phyloP scores from a whole-genome alignment of 257 asterid species.

The Anisodus tanguticus region DNA sequence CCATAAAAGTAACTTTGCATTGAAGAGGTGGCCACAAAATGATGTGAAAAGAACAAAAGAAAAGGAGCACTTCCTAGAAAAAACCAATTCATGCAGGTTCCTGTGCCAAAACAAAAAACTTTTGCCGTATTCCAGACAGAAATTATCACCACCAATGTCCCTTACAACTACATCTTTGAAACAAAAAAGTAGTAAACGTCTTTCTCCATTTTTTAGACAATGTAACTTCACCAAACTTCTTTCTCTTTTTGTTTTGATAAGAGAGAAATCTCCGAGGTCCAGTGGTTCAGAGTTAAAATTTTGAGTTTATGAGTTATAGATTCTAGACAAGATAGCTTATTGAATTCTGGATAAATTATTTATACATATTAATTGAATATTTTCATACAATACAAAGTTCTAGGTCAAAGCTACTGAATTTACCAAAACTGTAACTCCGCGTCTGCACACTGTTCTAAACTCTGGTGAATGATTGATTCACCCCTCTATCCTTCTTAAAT shows the following conservation, averaged over 20 bases:
- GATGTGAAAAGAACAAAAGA: background rate
- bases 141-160: background rate
- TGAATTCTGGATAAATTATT: background rate
- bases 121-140: background rate
- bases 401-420: background rate
- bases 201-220: background rate
- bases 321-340: background rate
- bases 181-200: background rate
- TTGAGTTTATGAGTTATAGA: background rate
- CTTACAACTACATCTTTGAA: background rate
- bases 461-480: rapidly evolving
- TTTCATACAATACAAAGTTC: too few species aligned
- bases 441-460: background rate
- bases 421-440: background rate
- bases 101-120: background rate
- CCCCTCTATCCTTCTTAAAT: background rate
- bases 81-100: background rate
- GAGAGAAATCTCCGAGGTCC: background rate
- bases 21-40: background rate
- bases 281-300: background rate
- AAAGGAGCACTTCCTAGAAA: conserved; percentile 1
- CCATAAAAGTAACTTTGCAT: background rate
- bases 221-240: background rate
- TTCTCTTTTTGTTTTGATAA: background rate
- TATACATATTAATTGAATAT: background rate